Conservation (phyloP, 2,329 filamentous ascomycete genomes). For the Amylocarpus encephaloides region DNA sequence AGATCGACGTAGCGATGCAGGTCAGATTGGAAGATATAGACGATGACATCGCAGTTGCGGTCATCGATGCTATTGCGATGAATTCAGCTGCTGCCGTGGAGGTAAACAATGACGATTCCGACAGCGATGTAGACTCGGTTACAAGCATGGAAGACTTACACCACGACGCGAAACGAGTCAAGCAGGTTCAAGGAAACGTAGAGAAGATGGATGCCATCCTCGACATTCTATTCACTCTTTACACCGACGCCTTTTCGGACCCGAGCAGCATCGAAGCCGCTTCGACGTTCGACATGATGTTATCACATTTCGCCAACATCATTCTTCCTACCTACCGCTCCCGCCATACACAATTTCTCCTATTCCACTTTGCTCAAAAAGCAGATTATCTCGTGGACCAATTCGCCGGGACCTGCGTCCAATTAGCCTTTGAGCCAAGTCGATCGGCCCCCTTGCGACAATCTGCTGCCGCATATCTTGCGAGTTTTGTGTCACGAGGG, state of each 20-base stretch:
- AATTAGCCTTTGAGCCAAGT: slow-evolving; percentile 57
- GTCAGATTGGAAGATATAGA: slow-evolving; percentile 88
- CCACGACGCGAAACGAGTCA: slow-evolving; percentile 56
- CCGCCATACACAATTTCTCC: slow-evolving; percentile 87
- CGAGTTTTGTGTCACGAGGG: slow-evolving; percentile 88
- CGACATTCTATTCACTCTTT: slow-evolving; percentile 80
- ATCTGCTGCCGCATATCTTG: slow-evolving; percentile 83
- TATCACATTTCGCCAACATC: slow-evolving; percentile 79
- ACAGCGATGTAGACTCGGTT: slow-evolving; percentile 65
- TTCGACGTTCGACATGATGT: slow-evolving; percentile 68
- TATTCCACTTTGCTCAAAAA: slow-evolving; percentile 90
- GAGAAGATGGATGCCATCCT: slow-evolving; percentile 88
- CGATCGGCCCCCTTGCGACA: slow-evolving; percentile 70
- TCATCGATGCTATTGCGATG: slow-evolving; percentile 49
- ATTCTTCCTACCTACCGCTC: slow-evolving; percentile 89
- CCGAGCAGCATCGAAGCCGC: slow-evolving; percentile 64
- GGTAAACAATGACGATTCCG: slow-evolving; percentile 39
- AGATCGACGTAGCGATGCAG: slow-evolving; percentile 93
- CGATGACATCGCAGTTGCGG: slow-evolving; percentile 73
- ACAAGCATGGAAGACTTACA: slow-evolving; percentile 65
- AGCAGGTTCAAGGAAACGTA: slow-evolving; percentile 72
- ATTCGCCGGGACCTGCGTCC: slow-evolving; percentile 73
- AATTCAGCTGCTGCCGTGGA: slow-evolving; percentile 44
- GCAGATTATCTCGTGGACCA: slow-evolving; percentile 72
- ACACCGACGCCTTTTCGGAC: slow-evolving; percentile 64